These are phyloP conservation scores for Neofusicoccum cordaticola DNA, from an alignment of 2,329 filamentous ascomycete genomes.

Conservation along the genomic window DNA sequence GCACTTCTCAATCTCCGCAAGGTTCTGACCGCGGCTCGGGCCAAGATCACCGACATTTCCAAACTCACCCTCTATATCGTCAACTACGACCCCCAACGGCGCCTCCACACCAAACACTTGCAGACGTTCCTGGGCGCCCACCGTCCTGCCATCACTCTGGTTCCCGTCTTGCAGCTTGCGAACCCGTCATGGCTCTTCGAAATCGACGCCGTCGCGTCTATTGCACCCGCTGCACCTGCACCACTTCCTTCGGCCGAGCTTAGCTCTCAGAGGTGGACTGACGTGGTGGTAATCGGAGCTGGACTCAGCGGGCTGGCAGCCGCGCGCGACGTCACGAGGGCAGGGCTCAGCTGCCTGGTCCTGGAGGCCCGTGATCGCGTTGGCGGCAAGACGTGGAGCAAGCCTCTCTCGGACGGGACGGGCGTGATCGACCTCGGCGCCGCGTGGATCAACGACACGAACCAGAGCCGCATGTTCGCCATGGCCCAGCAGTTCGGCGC, in stretches of 20 bases:
- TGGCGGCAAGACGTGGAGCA: constrained; percentile 52
- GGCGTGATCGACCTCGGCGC: constrained; percentile 52
- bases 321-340: constrained; percentile 33
- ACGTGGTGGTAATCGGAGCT: constrained; percentile 44
- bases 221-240: constrained; percentile 21
- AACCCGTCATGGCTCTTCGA: constrained; percentile 42
- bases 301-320: constrained; percentile 35
- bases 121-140: constrained; percentile 40
- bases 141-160: constrained; percentile 43
- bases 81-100: constrained; percentile 39
- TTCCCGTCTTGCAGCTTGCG: constrained; percentile 43
- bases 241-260: neutral
- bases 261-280: neutral
- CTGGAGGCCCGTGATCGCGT: constrained; percentile 52
- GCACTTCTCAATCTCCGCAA: constrained; percentile 40
- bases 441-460: constrained; percentile 60
- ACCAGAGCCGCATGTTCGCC: constrained; percentile 47
- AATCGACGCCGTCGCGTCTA: constrained; percentile 39
- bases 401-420: constrained; percentile 29
- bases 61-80: constrained; percentile 47
- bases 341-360: constrained; percentile 42
- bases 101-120: constrained; percentile 38
- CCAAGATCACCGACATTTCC: constrained; percentile 37
- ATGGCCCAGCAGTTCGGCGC: constrained; percentile 42
- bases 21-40: constrained; percentile 35